A percentile compares a stretch with the other conserved stretches of the same genome.
Conservation (phyloP, 2,329 filamentous ascomycete genomes). For the Alternaria infectoria region DNA sequence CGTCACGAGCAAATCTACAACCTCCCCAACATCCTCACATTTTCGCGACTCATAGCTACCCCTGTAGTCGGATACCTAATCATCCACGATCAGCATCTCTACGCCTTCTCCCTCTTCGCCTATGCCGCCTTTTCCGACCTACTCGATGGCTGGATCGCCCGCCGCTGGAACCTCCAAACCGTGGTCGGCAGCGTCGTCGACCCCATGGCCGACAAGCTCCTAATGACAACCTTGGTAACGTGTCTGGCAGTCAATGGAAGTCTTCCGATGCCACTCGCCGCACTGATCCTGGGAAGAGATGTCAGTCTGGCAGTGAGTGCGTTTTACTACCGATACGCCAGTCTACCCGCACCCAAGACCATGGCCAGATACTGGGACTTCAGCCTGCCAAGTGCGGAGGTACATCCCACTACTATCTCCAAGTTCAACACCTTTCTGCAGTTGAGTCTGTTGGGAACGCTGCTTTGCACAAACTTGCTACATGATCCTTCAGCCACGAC, state of each 20-base stretch:
- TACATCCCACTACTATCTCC: constrained; percentile 81
- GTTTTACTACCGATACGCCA: constrained; percentile 96
- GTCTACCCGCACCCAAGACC: constrained; percentile 90
- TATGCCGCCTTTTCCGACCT: constrained; percentile 93
- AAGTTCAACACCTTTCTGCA: constrained; percentile 94
- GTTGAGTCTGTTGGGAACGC: constrained; percentile 81
- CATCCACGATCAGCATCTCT: constrained; percentile 78
- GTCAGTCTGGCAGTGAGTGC: constrained; percentile 82
- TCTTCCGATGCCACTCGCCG: constrained; percentile 84
- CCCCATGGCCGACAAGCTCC: constrained; percentile 93
- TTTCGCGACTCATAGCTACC: constrained; percentile 81
- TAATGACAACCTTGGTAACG: constrained; percentile 93
- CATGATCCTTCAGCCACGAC: constrained; percentile 62
- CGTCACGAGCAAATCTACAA: constrained; percentile 90
- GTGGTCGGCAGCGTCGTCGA: constrained; percentile 89
- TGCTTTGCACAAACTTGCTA: constrained; percentile 79
- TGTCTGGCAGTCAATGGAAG: constrained; percentile 83
- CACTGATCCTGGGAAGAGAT: constrained; percentile 90
- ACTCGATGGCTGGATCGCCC: constrained; percentile 91
- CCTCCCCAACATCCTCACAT: constrained; percentile 90
- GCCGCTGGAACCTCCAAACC: constrained; percentile 84
- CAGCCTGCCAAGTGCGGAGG: constrained; percentile 84
- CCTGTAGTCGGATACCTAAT: constrained; percentile 89
- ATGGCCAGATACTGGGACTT: constrained; percentile 97
- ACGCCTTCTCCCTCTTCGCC: constrained; percentile 83